Evolutionary conservation across 2,329 filamentous ascomycete genomes (phyloP), one percentile per base, ranked within the genome.

Genomic region (Aspergillus amoenus): DNA sequence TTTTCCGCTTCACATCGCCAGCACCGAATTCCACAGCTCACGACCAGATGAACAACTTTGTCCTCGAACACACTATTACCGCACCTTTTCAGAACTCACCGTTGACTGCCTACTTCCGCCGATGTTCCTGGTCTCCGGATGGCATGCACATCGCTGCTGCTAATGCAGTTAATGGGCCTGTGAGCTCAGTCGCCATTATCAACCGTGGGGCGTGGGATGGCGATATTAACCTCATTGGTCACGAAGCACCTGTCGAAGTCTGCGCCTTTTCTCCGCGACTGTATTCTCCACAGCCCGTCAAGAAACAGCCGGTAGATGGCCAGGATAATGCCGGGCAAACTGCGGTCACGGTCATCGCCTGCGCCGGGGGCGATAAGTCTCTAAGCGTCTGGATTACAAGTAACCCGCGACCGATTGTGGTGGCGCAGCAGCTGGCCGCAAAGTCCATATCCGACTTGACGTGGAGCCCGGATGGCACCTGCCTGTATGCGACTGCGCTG

Each of bases 301-400:
- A 78, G 70, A 82, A 53, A 73, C 79, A 50, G 79, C 83, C 65
- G 12, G 64, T 68, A 1, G 76, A 78, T 11, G 75, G 53, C 15
- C 68, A 76, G 43, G 75, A 73, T 21, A 73, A 78, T 62, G 61
- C 70, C 9, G 66, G 71, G 18, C 72, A 78, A 61, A 64, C 77
- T 68, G 82, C 86, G 15, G 91, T 97, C 3, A 97, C 93, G 0
- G 93, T 99, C 0, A 95, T 99, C 65, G 94, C 95, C 8, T 97
- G 93, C 61, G 94, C 93, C 5, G 95, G 94, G 3, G 94, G 96
- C 68, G 94, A 99, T 72, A 97, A 97, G 75, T 94, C 93, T 2
- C 77, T 99, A 42, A 97, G 91, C 68, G 88, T 99, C 39, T 99
- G 94, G 94, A 97, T 97, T 66, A 99, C 95, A 1, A 96, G 92